Percentiles rank a stretch among this genome's conserved stretches.
phyloP scores from a whole-genome alignment of 805 yeast species.

The Candida boleticola region DNA sequence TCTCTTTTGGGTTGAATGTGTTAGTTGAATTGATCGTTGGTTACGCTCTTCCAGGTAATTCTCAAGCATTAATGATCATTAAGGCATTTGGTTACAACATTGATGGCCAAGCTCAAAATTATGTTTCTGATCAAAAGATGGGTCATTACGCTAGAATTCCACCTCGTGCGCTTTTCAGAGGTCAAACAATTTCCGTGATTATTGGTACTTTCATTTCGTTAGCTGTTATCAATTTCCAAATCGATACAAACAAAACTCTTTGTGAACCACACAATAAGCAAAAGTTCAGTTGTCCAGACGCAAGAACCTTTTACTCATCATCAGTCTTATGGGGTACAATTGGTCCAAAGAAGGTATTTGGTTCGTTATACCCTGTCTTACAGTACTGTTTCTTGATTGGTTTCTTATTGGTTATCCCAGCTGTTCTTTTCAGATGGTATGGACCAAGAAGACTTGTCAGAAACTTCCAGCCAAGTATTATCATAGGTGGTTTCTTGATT shows the following conservation, averaged over 20 bases:
- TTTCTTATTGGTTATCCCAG: conserved; percentile 21
- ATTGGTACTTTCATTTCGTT: conserved; percentile 23
- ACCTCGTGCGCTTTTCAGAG: conserved; percentile 54
- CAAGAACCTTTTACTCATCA: conserved; percentile 46
- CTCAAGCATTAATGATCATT: conserved; percentile 42
- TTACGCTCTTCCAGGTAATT: conserved; percentile 37
- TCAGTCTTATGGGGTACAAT: conserved; percentile 65
- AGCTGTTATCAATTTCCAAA: conserved; percentile 28
- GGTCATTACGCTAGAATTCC: conserved; percentile 63
- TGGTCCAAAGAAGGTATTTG: conserved; percentile 43
- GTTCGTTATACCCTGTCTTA: conserved; percentile 31
- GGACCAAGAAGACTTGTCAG: conserved; percentile 17
- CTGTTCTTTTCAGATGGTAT: conserved; percentile 12
- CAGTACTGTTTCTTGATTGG: conserved; percentile 36
- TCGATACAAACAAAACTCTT: conserved; percentile 26
- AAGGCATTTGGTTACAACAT: conserved; percentile 59
- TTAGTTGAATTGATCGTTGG: conserved; percentile 37
- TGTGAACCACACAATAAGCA: conserved; percentile 44
- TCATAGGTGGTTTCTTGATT: conserved; percentile 29
- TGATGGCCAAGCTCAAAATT: conserved; percentile 55
- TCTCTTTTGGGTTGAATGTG: conserved; percentile 31
- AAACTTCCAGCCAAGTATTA: conserved; percentile 33
- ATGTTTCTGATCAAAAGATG: conserved; percentile 55
- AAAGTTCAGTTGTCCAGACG: conserved; percentile 39
- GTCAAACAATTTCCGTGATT: conserved; percentile 24